Evolutionary conservation across 1,284 basidiomycete species (phyloP).

Genomic region (Rhodotorula mucilaginosa): DNA sequence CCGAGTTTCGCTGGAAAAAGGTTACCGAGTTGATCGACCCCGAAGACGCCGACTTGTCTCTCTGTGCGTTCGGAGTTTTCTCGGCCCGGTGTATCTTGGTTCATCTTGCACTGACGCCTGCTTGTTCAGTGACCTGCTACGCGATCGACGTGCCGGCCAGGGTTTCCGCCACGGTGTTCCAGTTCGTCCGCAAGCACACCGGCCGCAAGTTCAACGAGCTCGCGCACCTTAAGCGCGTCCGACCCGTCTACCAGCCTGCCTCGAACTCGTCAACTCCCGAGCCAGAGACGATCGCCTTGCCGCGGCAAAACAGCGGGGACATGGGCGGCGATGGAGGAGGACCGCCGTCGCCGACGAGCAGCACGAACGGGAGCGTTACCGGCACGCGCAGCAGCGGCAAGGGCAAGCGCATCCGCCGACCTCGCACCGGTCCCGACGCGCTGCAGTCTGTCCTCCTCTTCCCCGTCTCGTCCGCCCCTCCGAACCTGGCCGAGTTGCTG

Average conservation of each 20-base stretch:
- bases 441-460: conserved; percentile 43
- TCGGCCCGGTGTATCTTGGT: no score
- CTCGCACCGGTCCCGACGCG: conserved; percentile 17
- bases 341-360: not conserved
- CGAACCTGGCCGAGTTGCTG: conserved; percentile 45
- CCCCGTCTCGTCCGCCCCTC: conserved; percentile 36
- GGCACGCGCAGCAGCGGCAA: not conserved
- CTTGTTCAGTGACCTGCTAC: conserved; percentile 35
- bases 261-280: not conserved
- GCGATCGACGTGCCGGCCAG: conserved; percentile 33
- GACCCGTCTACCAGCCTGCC: not conserved
- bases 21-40: conserved; percentile 50
- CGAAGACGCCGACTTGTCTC: conserved; percentile 44
- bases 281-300: not conserved
- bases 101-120: no score
- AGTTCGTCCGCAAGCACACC: conserved; percentile 35
- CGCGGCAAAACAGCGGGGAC: not conserved
- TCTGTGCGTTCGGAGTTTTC: conserved; percentile 12
- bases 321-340: not conserved
- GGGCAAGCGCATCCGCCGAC: conserved; percentile 7
- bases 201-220: conserved; percentile 49
- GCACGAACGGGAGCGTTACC: not conserved
- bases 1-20: conserved; percentile 45
- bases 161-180: conserved; percentile 25
- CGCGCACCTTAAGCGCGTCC: conserved; percentile 74